Evolutionary conservation across 768 basidiomycete species (phyloP), one percentile per base, ranked within the genome.

Genomic region (Lactarius akahatsu): DNA sequence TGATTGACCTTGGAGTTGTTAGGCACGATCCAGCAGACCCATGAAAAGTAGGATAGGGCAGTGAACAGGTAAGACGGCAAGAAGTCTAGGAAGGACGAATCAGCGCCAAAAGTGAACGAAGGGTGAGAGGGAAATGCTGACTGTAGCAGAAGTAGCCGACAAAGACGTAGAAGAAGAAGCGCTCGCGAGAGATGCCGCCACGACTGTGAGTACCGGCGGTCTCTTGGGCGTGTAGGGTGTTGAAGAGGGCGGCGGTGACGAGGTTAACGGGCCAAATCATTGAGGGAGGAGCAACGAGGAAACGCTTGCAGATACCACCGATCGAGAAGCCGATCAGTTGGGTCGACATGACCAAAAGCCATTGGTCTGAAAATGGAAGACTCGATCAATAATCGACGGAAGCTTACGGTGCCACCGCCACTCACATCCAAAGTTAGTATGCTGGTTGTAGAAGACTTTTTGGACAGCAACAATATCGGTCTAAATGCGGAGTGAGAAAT

Each of bases 91-190:
- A 38, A 36, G 10, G 28, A 36, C 10, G 20, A 18, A 30, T 70
- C 1, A 61, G 38, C 1, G 11, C 18, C 3, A 40, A 45, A 16
- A 20, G 4, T 16, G 82, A 85, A 57, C 82, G 80, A 82, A 91
- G 66, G 91, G 77, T 74, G 89, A 92, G 89, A 89, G 0, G 90
- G 90, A 71, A 91, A 73, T 75, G 89, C 80, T 71, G 89, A 89
- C 78, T 69, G 28, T 79, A 81, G 68, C 47, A 62, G 69, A 74
- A 70, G 34, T 73, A 78, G 34, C 73, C 80, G 2, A 73, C 0
- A 72, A 80, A 83, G 1, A 72, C 80, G 57, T 76, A 80, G 23
- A 73, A 1, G 77, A 86, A 87, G 76, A 85, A 86, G 18, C 80
- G 77, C 66, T 80, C 82, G 43, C 86, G 82, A 1, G 81, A 81